These are phyloP conservation scores for Kalaharituber pfeilii DNA, from an alignment of 2,329 filamentous ascomycete genomes.

Conservation along the genomic window DNA sequence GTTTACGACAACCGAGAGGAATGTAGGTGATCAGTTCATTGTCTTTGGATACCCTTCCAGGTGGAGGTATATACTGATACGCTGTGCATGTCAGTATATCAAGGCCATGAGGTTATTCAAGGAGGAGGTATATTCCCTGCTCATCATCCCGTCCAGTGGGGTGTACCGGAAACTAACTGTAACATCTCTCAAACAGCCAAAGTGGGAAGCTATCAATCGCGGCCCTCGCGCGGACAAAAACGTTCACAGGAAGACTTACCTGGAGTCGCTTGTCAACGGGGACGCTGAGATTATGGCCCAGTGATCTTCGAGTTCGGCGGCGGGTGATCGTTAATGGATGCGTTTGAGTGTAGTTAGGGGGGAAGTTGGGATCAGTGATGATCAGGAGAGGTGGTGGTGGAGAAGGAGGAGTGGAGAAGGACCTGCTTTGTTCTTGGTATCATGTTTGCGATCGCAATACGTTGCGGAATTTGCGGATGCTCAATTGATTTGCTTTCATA, in stretches of 20 bases:
- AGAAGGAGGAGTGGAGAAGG: no score
- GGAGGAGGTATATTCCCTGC: no score
- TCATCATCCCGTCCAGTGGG: no score
- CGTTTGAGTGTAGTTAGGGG: neutral
- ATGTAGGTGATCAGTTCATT: conserved; percentile 42
- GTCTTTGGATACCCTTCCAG: neutral
- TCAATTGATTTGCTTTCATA: no score
- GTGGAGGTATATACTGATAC: conserved; percentile 15
- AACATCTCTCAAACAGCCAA: conserved; percentile 36
- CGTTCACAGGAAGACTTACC: conserved; percentile 59
- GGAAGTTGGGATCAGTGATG: no score
- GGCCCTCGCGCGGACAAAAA: conserved; percentile 61
- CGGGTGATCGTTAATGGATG: neutral
- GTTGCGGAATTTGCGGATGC: no score
- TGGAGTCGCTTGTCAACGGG: conserved; percentile 28
- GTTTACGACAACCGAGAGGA: conserved; percentile 82
- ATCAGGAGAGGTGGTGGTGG: no score
- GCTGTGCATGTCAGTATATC: conserved; percentile 48
- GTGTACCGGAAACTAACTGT: conserved; percentile 3
- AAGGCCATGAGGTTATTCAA: conserved; percentile 95
- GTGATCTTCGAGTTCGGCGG: no score
- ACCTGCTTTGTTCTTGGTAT: no score
- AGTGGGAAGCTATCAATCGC: conserved; percentile 90
- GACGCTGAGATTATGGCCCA: no score
- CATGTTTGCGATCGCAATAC: no score